phyloP scores from a whole-genome alignment of 768 basidiomycete species.

The Chalciporus pseudorubinellus region DNA sequence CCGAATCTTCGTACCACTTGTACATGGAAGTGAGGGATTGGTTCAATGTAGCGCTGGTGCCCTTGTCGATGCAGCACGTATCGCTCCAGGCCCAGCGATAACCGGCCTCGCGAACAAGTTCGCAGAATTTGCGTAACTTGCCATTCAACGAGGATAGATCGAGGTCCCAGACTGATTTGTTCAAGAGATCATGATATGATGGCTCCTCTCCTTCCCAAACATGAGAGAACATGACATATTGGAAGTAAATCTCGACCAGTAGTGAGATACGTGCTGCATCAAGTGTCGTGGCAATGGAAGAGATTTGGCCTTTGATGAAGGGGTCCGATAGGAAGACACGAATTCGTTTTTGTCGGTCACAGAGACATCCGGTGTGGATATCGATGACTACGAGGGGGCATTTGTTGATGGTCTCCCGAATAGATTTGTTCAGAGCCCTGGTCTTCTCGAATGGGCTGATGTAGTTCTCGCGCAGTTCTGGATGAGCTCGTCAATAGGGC shows the following conservation, averaged over 20 bases:
- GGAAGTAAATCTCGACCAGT: not conserved
- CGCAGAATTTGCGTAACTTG: slow-evolving; percentile 4
- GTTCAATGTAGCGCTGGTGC: not conserved
- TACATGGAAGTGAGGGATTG: slow-evolving; percentile 6
- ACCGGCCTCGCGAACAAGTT: not conserved
- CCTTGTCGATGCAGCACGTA: slow-evolving; percentile 2
- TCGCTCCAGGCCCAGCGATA: no score
- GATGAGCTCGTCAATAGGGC: no score
- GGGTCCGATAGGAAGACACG: not conserved
- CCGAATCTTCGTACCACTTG: no score
- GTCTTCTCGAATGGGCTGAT: not conserved
- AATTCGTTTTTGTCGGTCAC: not conserved
- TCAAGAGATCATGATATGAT: not conserved
- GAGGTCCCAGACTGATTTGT: not conserved
- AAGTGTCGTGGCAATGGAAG: not conserved
- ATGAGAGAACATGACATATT: slow-evolving; percentile 1
- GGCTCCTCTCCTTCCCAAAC: slow-evolving; percentile 1
- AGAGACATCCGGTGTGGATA: not conserved
- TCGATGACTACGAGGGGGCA: not conserved
- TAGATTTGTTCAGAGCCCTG: not conserved
- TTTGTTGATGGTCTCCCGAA: not conserved
- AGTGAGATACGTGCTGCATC: not conserved
- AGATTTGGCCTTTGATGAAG: not conserved
- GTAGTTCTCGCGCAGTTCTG: not conserved
- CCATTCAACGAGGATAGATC: not conserved